A percentile compares a stretch with the other conserved stretches of the same genome.
Evolutionary conservation across 1,284 basidiomycete species (phyloP).

Genomic region (Ustilago loliicola): DNA sequence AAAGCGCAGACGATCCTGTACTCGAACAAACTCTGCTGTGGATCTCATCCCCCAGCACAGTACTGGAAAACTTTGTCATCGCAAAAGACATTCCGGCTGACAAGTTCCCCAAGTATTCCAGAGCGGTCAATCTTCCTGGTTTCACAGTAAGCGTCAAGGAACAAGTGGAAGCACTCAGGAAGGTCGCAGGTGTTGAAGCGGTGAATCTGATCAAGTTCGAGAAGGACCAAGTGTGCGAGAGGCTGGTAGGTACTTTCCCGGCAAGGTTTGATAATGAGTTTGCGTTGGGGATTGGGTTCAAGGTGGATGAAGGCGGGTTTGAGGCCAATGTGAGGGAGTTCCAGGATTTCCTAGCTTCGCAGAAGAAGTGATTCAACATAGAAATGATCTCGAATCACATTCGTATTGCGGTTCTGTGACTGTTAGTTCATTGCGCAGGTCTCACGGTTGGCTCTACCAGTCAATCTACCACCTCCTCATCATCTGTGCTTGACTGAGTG

Average conservation of each 20-base stretch:
- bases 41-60: conserved; percentile 44
- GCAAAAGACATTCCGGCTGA: conserved; percentile 42
- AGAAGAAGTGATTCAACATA: conserved; percentile 15
- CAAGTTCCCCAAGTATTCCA: conserved; percentile 24
- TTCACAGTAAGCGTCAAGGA: conserved; percentile 52
- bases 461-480: no score
- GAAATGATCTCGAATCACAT: neutral
- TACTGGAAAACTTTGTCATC: conserved; percentile 50
- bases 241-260: conserved; percentile 50
- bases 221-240: conserved; percentile 51
- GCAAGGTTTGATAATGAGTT: conserved; percentile 47
- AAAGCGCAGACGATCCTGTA: conserved; percentile 34
- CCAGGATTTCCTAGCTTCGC: conserved; percentile 23
- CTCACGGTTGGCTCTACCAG: no score
- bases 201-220: conserved; percentile 53
- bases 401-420: no score
- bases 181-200: conserved; percentile 46
- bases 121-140: conserved; percentile 49
- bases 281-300: conserved; percentile 51
- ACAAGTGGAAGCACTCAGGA: conserved; percentile 48
- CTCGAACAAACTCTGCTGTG: conserved; percentile 32
- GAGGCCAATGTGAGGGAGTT: conserved; percentile 48
- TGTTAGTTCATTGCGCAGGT: no score
- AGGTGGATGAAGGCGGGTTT: conserved; percentile 51
- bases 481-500: neutral